Evolutionary conservation across 306 rosid genomes (phyloP), one percentile per base, ranked within the genome.

Genomic region (Cicer chorassanicum): DNA sequence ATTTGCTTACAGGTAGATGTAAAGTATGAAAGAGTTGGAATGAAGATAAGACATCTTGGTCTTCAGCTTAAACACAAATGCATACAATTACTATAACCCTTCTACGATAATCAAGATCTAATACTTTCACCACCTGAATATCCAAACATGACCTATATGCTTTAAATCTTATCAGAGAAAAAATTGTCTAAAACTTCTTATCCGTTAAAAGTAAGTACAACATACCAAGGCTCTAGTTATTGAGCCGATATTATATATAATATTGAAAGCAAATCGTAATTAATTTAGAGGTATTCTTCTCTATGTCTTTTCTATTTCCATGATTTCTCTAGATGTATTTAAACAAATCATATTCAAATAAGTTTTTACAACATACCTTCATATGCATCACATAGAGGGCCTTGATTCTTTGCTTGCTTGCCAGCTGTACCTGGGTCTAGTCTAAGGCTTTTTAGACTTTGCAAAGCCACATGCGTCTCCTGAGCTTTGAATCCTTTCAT

Each of bases 281-380:
- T 46, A 68, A 65, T 78, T 68, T 36, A 68, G 4, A 59, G 67
- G 68, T 39, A 50, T 55, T 29, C 15, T 70, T 65, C 74, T 48
- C 41, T 46, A 13, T 21, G 56, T 51, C 19, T 57, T 66, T 55
- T 50, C 8, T 24, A 39, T 68, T 73, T 76, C 72, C 39, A 39
- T 49, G 41, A 49, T 49, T 79, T 49, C 76, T 75, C 74, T 44
- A 72, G 65, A 79, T 44, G 61, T 61, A 79, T 54, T 18, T 67
- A 64, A 80, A 76, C 45, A 75, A 79, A 76, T 36, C 59, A 43
- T 50, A 73, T 45, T 66, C 45, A 57, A 71, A 84, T 48, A 74
- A 59, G 73, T 46, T 65, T 78, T 73, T 65, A 81, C 24, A 34
- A 64, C 77, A 85, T 77, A 91, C 98, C 98, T 89, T 84, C 87